These are phyloP conservation scores for Aspergillus sojae DNA, from an alignment of 2,329 filamentous ascomycete species.

Conservation along the genomic window DNA sequence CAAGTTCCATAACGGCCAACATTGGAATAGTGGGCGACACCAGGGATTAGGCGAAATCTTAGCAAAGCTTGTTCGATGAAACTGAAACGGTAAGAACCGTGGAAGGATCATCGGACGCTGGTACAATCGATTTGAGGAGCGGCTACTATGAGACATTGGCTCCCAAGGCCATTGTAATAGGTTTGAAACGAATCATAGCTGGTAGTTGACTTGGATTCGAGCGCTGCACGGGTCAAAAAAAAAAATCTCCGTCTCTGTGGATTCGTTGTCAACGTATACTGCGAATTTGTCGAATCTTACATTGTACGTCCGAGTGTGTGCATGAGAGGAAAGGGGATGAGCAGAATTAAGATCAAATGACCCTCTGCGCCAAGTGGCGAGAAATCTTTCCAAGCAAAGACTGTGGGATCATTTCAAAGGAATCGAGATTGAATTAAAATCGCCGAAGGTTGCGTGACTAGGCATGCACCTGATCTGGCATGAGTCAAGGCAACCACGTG, in stretches of 20 bases:
- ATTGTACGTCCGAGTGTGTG: neutral
- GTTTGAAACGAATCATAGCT: neutral
- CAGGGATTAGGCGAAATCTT: conserved; percentile 1
- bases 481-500: neutral
- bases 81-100: neutral
- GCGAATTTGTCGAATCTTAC: neutral
- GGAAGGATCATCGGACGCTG: neutral
- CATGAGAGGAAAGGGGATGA: neutral
- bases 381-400: neutral
- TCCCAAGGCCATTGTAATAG: neutral
- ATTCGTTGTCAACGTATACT: neutral
- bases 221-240: neutral
- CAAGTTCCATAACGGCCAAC: neutral
- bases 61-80: conserved; percentile 5
- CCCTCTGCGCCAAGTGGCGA: neutral
- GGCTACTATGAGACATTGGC: neutral
- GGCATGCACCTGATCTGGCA: neutral
- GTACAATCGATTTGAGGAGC: neutral
- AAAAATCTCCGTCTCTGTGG: neutral
- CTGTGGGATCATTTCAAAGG: neutral
- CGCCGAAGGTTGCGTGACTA: neutral
- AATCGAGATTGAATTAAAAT: neutral
- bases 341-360: neutral
- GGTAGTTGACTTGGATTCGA: neutral
- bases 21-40: neutral